phyloP scores from a whole-genome alignment of 768 basidiomycete species.

The Dioszegia hungarica region DNA sequence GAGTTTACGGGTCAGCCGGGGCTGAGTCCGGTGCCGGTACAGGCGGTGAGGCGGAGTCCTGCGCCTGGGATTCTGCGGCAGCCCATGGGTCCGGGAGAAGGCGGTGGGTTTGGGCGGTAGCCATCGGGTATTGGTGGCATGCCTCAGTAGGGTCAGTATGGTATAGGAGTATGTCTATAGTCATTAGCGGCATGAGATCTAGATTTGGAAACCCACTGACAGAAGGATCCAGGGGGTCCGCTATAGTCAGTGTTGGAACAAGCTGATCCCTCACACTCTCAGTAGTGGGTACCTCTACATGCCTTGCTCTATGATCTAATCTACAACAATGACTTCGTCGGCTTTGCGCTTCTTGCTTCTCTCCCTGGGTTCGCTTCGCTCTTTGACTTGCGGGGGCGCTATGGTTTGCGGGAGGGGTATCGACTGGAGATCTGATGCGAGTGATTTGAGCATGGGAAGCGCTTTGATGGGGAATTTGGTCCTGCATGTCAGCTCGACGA shows the following conservation, averaged over 20 bases:
- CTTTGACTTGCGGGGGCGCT: conserved; percentile 11
- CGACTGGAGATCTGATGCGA: conserved; percentile 26
- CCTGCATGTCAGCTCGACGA: conserved; percentile 50
- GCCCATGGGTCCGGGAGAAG: conserved; percentile 13
- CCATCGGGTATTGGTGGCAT: background rate
- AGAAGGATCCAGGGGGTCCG: no score
- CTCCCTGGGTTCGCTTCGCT: no score
- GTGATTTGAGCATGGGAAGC: conserved; percentile 52
- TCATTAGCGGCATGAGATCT: no score
- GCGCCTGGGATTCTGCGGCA: conserved; percentile 12
- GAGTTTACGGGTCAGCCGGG: background rate
- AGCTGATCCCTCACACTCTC: no score
- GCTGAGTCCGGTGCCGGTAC: background rate
- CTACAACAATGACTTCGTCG: conserved; percentile 11
- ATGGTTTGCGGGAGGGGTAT: conserved; percentile 36
- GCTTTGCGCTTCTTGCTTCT: conserved; percentile 5
- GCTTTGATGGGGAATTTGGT: conserved; percentile 95
- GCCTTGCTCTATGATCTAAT: background rate
- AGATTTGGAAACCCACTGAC: no score
- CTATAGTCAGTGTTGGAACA: no score
- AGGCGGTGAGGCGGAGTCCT: conserved; percentile 9
- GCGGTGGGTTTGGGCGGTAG: conserved; percentile 13
- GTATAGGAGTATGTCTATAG: no score
- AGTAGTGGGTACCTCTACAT: no score
- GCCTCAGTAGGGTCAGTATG: no score